Percentiles rank a stretch among this genome's conserved stretches.
phyloP scores from a whole-genome alignment of 2,329 filamentous ascomycete genomes.

The Coniella lustricola region DNA sequence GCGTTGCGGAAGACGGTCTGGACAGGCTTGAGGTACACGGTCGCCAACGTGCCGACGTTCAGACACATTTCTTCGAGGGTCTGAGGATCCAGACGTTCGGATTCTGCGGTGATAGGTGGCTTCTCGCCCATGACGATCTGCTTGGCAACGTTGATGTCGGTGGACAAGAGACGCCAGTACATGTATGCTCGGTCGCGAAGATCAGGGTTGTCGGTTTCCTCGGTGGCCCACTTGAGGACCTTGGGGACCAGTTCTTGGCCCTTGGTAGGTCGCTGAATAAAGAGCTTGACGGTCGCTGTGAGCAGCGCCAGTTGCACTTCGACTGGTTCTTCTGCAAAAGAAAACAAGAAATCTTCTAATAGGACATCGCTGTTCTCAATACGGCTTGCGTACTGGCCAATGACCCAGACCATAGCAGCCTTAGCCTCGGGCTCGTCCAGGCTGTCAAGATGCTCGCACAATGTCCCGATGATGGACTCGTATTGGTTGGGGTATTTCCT shows the following conservation, averaged over 20 bases:
- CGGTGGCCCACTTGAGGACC: constrained; percentile 96
- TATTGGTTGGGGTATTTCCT: constrained; percentile 98
- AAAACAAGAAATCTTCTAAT: constrained; percentile 89
- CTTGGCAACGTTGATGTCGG: constrained; percentile 80
- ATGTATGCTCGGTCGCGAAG: constrained; percentile 94
- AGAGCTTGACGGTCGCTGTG: constrained; percentile 94
- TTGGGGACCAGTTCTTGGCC: constrained; percentile 89
- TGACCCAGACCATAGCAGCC: constrained; percentile 98
- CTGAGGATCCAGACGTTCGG: constrained; percentile 81
- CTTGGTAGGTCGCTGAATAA: constrained; percentile 93
- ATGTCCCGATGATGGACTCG: constrained; percentile 90
- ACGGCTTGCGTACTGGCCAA: constrained; percentile 92
- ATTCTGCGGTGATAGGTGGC: constrained; percentile 91
- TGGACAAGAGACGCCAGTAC: constrained; percentile 96
- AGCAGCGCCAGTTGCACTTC: constrained; percentile 93
- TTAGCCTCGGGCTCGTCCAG: constrained; percentile 97
- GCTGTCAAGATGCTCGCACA: constrained; percentile 94
- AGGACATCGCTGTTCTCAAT: constrained; percentile 95
- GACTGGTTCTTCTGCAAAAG: constrained; percentile 88
- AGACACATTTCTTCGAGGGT: constrained; percentile 97
- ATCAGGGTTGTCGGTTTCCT: constrained; percentile 98
- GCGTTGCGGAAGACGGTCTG: constrained; percentile 93
- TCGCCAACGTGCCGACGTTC: constrained; percentile 90
- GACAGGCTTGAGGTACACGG: constrained; percentile 95
- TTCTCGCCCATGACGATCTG: constrained; percentile 95